phyloP scores from a whole-genome alignment of 148 eudicot species.

The Heliamphora exappendiculata region DNA sequence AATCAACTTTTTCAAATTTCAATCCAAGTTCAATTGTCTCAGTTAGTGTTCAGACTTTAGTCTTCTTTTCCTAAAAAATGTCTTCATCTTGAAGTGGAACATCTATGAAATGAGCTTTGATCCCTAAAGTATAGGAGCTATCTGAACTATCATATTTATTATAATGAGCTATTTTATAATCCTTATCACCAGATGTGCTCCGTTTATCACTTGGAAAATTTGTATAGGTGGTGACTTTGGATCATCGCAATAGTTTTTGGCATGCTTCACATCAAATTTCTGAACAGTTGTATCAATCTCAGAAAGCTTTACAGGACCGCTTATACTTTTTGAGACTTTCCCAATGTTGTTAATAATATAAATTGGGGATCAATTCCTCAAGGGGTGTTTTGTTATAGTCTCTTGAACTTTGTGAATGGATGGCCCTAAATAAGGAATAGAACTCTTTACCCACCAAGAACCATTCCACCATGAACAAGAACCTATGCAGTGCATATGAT shows the following conservation, averaged over 20 bases:
- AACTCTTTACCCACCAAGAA: not conserved
- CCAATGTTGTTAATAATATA: not conserved
- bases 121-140: not conserved
- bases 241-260: not conserved
- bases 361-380: not conserved
- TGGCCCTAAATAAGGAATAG: not conserved
- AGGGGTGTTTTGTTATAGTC: not conserved
- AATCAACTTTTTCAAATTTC: not conserved
- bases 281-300: not conserved
- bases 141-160: not conserved
- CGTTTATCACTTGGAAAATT: not conserved
- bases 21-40: not conserved
- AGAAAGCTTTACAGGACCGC: not conserved
- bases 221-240: not conserved
- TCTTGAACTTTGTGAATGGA: not conserved
- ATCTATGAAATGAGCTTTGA: not conserved
- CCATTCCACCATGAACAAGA: not conserved
- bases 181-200: not conserved
- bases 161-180: not conserved
- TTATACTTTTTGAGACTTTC: not conserved
- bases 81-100: not conserved
- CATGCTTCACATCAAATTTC: not conserved
- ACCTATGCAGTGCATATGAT: not conserved
- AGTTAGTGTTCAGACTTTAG: too few species aligned
- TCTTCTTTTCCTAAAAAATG: not conserved